A percentile compares a stretch with the other conserved stretches of the same genome.
These are phyloP conservation scores for Talaromyces sp. DNA, from an alignment of 2,329 filamentous ascomycete genomes.

Conservation along the genomic window DNA sequence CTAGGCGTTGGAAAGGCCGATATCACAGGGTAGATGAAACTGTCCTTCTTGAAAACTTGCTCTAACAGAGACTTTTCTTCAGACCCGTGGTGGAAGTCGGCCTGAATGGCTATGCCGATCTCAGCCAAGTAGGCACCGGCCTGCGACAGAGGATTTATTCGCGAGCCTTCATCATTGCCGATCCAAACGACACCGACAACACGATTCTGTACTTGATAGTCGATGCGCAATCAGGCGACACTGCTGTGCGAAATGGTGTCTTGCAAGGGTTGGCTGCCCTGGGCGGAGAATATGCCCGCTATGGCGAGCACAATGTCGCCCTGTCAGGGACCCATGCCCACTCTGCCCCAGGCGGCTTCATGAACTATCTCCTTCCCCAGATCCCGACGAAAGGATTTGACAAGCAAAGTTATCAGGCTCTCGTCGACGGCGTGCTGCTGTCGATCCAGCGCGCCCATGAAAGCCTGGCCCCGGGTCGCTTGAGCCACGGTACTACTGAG, in stretches of 20 bases:
- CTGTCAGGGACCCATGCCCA: slow-evolving; percentile 92
- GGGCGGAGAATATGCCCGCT: slow-evolving; percentile 67
- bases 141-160: slow-evolving; percentile 84
- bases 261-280: slow-evolving; percentile 64
- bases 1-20: slow-evolving; percentile 66
- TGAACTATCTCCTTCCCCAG: slow-evolving; percentile 90
- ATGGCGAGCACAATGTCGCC: slow-evolving; percentile 75
- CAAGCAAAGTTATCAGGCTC: slow-evolving; percentile 78
- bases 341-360: slow-evolving; percentile 83
- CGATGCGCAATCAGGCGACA: slow-evolving; percentile 83
- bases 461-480: slow-evolving; percentile 60
- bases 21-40: slow-evolving; percentile 55
- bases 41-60: neutral
- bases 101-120: slow-evolving; percentile 85
- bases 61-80: neutral
- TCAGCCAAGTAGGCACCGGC: slow-evolving; percentile 74
- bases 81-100: slow-evolving; percentile 84
- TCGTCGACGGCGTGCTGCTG: slow-evolving; percentile 76
- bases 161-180: slow-evolving; percentile 79
- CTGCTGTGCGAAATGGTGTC: slow-evolving; percentile 81
- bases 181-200: slow-evolving; percentile 58
- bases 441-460: slow-evolving; percentile 79
- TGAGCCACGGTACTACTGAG: slow-evolving; percentile 64
- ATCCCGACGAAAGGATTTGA: slow-evolving; percentile 83
- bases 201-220: slow-evolving; percentile 83